A percentile compares a stretch with the other conserved stretches of the same genome.
Conservation (phyloP, 2,329 filamentous ascomycete species). For the Diaporthe vaccinii region DNA sequence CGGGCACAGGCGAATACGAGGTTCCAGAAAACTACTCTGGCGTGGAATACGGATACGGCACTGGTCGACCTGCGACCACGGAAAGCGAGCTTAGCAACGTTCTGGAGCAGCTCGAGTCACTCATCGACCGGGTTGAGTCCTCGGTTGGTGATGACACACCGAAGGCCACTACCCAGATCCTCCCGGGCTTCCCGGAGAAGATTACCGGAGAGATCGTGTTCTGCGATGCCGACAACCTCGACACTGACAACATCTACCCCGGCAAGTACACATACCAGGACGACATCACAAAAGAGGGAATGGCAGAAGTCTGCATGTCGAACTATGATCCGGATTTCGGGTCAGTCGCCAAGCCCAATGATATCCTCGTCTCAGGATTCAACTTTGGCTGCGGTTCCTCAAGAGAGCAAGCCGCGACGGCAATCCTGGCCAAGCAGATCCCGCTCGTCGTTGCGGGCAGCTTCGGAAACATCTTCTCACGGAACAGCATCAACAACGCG, state of each 20-base stretch:
- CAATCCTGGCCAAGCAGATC: constrained; percentile 84
- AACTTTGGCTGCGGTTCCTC: constrained; percentile 90
- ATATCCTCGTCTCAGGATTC: constrained; percentile 88
- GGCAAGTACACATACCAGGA: constrained; percentile 94
- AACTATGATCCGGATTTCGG: constrained; percentile 88
- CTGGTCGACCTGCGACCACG: constrained; percentile 73
- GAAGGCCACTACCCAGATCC: constrained; percentile 33
- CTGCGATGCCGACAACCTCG: constrained; percentile 84
- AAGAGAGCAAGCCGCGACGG: constrained; percentile 89
- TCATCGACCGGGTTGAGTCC: constrained; percentile 63
- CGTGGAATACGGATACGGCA: constrained; percentile 79
- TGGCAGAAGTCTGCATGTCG: constrained; percentile 85
- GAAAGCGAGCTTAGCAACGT: constrained; percentile 80
- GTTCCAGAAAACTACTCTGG: constrained; percentile 76
- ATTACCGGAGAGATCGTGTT: constrained; percentile 91
- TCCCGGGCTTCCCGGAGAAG: constrained; percentile 85
- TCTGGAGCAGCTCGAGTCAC: constrained; percentile 75
- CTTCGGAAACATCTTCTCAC: constrained; percentile 85
- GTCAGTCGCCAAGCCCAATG: constrained; percentile 72
- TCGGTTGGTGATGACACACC: constrained; percentile 42
- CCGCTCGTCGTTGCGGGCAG: constrained; percentile 84
- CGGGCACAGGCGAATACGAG: constrained; percentile 84
- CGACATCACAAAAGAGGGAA: constrained; percentile 70
- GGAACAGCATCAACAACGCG: constrained; percentile 50
- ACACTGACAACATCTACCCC: constrained; percentile 94